Evolutionary conservation across 2,329 filamentous ascomycete genomes (phyloP), one percentile per base, ranked within the genome.

Genomic region (Arthrinium phaeospermum): DNA sequence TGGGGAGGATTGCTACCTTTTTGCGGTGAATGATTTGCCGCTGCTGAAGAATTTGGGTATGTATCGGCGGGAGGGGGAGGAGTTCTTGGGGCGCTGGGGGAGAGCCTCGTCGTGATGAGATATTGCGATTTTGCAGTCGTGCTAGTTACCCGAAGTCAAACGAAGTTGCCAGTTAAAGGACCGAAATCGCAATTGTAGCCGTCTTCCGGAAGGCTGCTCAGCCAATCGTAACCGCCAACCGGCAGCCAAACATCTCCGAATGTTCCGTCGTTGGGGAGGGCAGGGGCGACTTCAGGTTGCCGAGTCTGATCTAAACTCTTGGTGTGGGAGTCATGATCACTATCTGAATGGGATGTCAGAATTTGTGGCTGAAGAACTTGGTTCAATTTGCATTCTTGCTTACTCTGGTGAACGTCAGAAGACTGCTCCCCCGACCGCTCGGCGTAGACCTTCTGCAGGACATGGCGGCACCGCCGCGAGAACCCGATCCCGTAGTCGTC

Each of bases 1-100:
- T 1, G 70, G 8, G n/a, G 64, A 44, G 47, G 46, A 46, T 24
- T 64, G 67, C 6, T 72, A 70, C 14, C 24, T 70, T 24, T 70
- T 70, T 47, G 69, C 51, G 27, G 69, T 70, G 12, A 70, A 70
- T 16, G 51, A 70, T n/a, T 30, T 70, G 34, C 69, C 69, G 10
- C 24, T 70, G n/a, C 27, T 70, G 69, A 24, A 14, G 30, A 70
- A 64, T 13, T 45, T 70, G 69, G 69, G 69, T 1, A 70, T 70
- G 69, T 67, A 70, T 34, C 47, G n/a, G 51, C 30, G 53, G 1
- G 69, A 70, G 47, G 67, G 67, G 7, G 34, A 64, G 34, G 57
- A 22, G 22, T 8, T 8, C 1, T 4, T 0, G 16, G 22, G 34
- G 13, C 30, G 16, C 0, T 64, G 57, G 41, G 22, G 16, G 27